Conservation (phyloP, 2,329 filamentous ascomycete species). For the Phialophora expanda region DNA sequence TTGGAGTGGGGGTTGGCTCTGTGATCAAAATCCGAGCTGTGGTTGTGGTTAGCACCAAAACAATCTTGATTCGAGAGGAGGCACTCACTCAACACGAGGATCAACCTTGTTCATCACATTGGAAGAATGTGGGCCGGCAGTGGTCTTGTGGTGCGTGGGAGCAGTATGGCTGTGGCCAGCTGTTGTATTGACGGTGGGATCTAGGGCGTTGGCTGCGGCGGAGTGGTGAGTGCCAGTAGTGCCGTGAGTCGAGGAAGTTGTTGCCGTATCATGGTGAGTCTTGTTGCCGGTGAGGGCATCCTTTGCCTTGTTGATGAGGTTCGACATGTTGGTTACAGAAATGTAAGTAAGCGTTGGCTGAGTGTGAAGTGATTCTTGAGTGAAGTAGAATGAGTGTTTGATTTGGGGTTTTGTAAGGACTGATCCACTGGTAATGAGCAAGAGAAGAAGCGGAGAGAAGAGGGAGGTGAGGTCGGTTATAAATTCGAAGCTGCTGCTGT, state of each 20-base stretch:
- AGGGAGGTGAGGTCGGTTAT: neutral
- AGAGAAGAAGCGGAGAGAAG: neutral
- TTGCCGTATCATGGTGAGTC: constrained; percentile 33
- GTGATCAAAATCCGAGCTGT: constrained; percentile 39
- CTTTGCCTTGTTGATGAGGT: constrained; percentile 56
- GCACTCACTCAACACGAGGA: constrained; percentile 38
- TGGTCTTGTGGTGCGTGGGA: constrained; percentile 30
- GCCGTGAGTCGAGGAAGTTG: constrained; percentile 30
- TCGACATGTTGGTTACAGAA: constrained; percentile 49
- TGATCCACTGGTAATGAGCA: neutral
- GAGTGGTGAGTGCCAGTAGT: constrained; percentile 52
- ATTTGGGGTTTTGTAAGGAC: neutral
- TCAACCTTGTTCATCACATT: constrained; percentile 53
- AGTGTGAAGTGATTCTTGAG: neutral
- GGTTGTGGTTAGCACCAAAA: neutral
- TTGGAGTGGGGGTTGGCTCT: constrained; percentile 26
- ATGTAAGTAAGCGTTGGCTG: neutral
- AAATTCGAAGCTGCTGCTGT: neutral
- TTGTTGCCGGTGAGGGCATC: constrained; percentile 49
- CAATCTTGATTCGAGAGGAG: neutral
- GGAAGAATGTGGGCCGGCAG: constrained; percentile 46
- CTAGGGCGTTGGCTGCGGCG: constrained; percentile 52
- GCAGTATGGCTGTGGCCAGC: constrained; percentile 3
- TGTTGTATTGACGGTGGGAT: constrained; percentile 36
- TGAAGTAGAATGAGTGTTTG: neutral